Base-by-base conservation (phyloP, 2,329 filamentous ascomycete genomes). In the Westerdykella sp. region DNA sequence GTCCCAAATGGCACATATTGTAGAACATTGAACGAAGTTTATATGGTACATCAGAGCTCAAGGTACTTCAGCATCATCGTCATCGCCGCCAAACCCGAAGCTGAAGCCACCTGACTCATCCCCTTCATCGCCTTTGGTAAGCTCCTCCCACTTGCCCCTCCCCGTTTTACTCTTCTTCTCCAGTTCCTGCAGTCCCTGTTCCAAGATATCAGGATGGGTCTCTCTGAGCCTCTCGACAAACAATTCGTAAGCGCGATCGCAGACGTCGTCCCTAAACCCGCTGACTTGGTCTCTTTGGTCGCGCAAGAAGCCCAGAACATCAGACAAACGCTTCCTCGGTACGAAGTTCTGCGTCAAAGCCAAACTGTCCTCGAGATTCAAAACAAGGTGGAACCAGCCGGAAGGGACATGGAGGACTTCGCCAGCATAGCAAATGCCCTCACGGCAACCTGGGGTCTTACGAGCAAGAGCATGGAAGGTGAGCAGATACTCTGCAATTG, bases 301-400 rank as follows among this genome's bases (percentile, higher is more conserved):
- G 40, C 79, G 78, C 56, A 97, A 67, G 56, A 97, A 97, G 1
- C 79, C 79, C 41, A 97, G 66, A 0, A 89, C 89, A 35, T 87
- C 81, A 0, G 77, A 73, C 2, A 96, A 69, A 56, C 91, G 84
- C 4, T 80, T 81, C 32, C 69, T 67, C 0, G 93, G 90, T 11
- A 97, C 87, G 61, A 97, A 96, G 63, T 97, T 97, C 64, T 97
- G 91, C 6, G 91, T 97, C 51, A 97, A 76, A 4, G 91, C 93
- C 50, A 97, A 85, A 35, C 86, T 85, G 11, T 80, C 76, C 54
- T 89, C 85, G 1, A 95, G 71, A 60, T 97, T 97, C 37, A 97
- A 83, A 9, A 97, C 93, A 25, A 97, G 73, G 72, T 97, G 91
- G 83, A 93, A 97, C 91, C 91, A 97, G 5, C 91, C 90, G 40